These are phyloP conservation scores for Hordeum marinum DNA, from an alignment of 176 grass and related monocot genomes.

Conservation along the genomic window DNA sequence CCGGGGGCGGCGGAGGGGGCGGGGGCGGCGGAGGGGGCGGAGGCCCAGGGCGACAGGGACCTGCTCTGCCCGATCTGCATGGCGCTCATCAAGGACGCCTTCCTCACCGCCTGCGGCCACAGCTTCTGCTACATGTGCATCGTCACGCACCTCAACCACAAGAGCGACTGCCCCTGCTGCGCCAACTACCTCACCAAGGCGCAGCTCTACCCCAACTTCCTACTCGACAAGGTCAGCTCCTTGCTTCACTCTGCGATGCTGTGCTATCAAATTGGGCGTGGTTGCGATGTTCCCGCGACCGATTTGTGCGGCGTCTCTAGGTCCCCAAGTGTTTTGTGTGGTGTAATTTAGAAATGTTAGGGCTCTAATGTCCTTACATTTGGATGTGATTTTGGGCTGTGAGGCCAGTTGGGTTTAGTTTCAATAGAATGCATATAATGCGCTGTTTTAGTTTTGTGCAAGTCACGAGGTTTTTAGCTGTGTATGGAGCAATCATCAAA, in stretches of 20 bases:
- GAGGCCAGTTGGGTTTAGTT: background rate
- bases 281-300: background rate
- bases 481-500: background rate
- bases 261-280: background rate
- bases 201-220: constrained; percentile 92
- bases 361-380: background rate
- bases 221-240: constrained; percentile 79
- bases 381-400: background rate
- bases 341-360: background rate
- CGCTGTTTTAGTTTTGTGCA: background rate
- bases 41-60: constrained; percentile 52
- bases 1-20: background rate
- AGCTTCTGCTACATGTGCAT: constrained; percentile 99
- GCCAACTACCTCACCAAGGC: constrained; percentile 86
- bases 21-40: background rate
- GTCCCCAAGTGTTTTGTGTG: no score
- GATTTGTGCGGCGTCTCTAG: background rate
- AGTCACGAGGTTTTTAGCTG: background rate
- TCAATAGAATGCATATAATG: background rate
- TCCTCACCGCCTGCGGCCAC: constrained; percentile 89
- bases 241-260: background rate
- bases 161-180: constrained; percentile 95
- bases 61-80: constrained; percentile 98
- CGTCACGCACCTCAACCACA: constrained; percentile 87
- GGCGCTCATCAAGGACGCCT: constrained; percentile 98